phyloP scores from a whole-genome alignment of 257 asterid genomes.

The Osmanthus fragrans region DNA sequence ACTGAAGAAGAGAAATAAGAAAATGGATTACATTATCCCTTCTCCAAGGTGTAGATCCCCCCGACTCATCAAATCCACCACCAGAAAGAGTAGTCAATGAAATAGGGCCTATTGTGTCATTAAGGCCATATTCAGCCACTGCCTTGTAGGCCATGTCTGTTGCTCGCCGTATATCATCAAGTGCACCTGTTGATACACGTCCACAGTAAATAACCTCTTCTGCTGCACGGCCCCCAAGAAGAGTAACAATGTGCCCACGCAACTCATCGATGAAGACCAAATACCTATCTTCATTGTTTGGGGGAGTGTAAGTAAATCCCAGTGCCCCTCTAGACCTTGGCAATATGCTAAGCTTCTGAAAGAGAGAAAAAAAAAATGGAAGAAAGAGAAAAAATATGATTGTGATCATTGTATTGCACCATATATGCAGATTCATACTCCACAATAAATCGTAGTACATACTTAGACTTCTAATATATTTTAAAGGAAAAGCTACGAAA shows the following conservation, averaged over 20 bases:
- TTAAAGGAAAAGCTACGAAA: background rate
- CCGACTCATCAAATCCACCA: slow-evolving; percentile 93
- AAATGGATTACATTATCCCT: slow-evolving; percentile 70
- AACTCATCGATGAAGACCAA: slow-evolving; percentile 93
- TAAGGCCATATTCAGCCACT: slow-evolving; percentile 96
- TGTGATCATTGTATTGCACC: background rate
- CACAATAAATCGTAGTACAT: background rate
- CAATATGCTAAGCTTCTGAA: slow-evolving; percentile 92
- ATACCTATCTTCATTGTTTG: slow-evolving; percentile 87
- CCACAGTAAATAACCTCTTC: slow-evolving; percentile 91
- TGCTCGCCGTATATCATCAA: slow-evolving; percentile 94
- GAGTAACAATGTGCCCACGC: slow-evolving; percentile 97
- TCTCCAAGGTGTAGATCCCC: slow-evolving; percentile 83
- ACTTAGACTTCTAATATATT: background rate
- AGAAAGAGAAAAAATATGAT: slow-evolving; percentile 29
- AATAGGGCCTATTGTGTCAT: slow-evolving; percentile 80
- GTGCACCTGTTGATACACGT: slow-evolving; percentile 99
- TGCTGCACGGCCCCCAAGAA: slow-evolving; percentile 99
- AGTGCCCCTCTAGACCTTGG: slow-evolving; percentile 99
- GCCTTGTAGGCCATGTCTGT: slow-evolving; percentile 99
- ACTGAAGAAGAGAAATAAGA: slow-evolving; percentile 15
- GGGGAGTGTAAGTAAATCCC: slow-evolving; percentile 95
- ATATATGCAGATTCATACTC: background rate
- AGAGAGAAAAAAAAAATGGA: no score
- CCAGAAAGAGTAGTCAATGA: slow-evolving; percentile 85